Base-by-base conservation (phyloP, 2,329 filamentous ascomycete species). In the Nigrospora oryzae region DNA sequence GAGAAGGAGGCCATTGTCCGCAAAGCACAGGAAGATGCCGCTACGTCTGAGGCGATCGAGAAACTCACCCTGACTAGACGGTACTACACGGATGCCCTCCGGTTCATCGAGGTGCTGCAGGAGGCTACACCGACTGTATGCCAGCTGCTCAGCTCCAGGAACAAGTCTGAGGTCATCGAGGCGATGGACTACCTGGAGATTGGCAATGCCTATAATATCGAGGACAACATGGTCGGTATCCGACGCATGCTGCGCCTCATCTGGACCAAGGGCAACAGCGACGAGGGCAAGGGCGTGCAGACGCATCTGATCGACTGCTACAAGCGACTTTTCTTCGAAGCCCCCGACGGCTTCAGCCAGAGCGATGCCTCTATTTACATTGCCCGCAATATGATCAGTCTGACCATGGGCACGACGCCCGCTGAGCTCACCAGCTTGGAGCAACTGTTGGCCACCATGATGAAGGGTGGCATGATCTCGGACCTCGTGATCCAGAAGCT, bases 201-300 rank as follows among this genome's bases (percentile, higher is more conserved):
- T 38, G 85, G 93, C 38, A 90, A 98, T 62, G 91, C 90, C 6
- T 97, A 97, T 74, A 93, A 94, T 63, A 84, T 98, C 47, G 87
- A 96, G 63, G 88, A 93, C 53, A 89, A 94, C 59, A 90, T 95
- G 63, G 69, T 84, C 35, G 93, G 94, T 46, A 97, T 98, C 58
- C 81, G 91, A 47, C 84, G 89, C 46, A 98, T 98, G 93, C 75
- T 98, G 51, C 84, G 91, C 43, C 74, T 98, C 16, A 98, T 98
- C 63, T 98, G 93, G 93, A 98, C 93, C 51, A 98, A 98, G 68
- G 91, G 93, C 55, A 98, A 97, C 67, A 97, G 89, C 56, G 93
- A 98, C 58, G 94, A 98, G 72, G 93, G 94, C 56, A 98, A 97
- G 68, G 93, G 93, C 45, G 90, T 98, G 2, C 94, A 98, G 62